Evolutionary conservation across 805 yeast genomes (phyloP).

Genomic region (Kurtzmaniella fragi): DNA sequence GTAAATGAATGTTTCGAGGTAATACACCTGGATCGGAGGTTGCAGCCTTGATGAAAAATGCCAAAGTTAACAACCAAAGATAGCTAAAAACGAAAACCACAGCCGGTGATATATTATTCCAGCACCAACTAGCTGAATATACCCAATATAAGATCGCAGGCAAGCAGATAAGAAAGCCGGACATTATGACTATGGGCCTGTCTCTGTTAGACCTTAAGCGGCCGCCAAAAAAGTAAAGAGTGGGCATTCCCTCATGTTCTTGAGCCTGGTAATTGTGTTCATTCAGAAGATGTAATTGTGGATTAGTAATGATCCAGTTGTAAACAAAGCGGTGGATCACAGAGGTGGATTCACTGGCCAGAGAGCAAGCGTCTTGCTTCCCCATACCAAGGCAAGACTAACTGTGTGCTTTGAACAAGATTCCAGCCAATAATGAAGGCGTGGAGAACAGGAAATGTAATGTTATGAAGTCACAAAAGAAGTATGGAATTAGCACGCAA

Average conservation of each 20-base stretch:
- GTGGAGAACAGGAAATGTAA: no score
- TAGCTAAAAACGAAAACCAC: slow-evolving; percentile 54
- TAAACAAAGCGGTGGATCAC: slow-evolving; percentile 13
- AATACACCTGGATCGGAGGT: slow-evolving; percentile 66
- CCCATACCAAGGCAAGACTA: no score
- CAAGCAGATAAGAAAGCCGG: slow-evolving; percentile 27
- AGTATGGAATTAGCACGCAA: no score
- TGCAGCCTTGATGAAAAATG: slow-evolving; percentile 49
- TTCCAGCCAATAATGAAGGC: no score
- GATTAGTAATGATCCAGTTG: slow-evolving; percentile 26
- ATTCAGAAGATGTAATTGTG: slow-evolving; percentile 8
- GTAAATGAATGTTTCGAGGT: slow-evolving; percentile 63
- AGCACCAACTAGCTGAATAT: slow-evolving; percentile 45
- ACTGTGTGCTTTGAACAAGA: no score
- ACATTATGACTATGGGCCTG: slow-evolving; percentile 35
- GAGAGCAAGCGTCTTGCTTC: no score
- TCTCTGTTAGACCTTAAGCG: slow-evolving; percentile 43
- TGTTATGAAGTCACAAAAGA: no score
- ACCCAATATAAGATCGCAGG: slow-evolving; percentile 52
- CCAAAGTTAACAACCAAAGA: slow-evolving; percentile 46
- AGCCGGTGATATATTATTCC: slow-evolving; percentile 54
- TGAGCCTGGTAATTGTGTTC: slow-evolving; percentile 41
- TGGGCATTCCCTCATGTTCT: slow-evolving; percentile 25
- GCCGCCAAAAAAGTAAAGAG: slow-evolving; percentile 62
- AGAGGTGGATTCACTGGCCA: no score